Conservation (phyloP, 2,329 filamentous ascomycete species). For the Trichothecium roseum region DNA sequence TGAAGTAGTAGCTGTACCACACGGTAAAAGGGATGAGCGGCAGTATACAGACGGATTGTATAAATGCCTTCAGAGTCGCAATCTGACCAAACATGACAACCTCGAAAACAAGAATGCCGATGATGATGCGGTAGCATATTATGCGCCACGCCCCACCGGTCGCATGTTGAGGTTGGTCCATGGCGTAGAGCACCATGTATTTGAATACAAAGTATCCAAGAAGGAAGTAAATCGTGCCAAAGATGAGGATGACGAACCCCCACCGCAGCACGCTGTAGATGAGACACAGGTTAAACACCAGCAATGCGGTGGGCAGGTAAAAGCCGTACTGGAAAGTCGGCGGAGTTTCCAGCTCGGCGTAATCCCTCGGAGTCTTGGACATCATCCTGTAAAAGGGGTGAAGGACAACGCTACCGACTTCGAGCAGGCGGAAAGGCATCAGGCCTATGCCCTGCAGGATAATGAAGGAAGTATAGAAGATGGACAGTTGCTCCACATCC, state of each 20-base stretch:
- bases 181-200: conserved; percentile 94
- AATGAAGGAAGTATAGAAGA: conserved; percentile 90
- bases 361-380: conserved; percentile 83
- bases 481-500: conserved; percentile 63
- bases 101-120: conserved; percentile 83
- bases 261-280: conserved; percentile 82
- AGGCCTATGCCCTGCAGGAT: conserved; percentile 89
- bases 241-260: conserved; percentile 71
- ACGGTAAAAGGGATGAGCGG: conserved; percentile 72
- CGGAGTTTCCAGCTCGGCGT: conserved; percentile 69
- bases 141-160: conserved; percentile 93
- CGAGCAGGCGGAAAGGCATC: conserved; percentile 82
- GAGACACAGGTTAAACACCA: conserved; percentile 90
- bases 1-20: conserved; percentile 83
- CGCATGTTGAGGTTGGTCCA: conserved; percentile 93
- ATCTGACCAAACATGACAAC: conserved; percentile 83
- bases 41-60: conserved; percentile 59
- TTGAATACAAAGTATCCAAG: conserved; percentile 88
- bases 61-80: conserved; percentile 62
- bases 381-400: conserved; percentile 72
- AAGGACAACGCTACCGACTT: conserved; percentile 75
- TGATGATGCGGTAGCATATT: conserved; percentile 83
- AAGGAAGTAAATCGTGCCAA: conserved; percentile 73
- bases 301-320: conserved; percentile 82
- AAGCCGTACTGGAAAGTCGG: conserved; percentile 93